Conservation (phyloP, 208 protist species). For the Zelonia costaricensis region DNA sequence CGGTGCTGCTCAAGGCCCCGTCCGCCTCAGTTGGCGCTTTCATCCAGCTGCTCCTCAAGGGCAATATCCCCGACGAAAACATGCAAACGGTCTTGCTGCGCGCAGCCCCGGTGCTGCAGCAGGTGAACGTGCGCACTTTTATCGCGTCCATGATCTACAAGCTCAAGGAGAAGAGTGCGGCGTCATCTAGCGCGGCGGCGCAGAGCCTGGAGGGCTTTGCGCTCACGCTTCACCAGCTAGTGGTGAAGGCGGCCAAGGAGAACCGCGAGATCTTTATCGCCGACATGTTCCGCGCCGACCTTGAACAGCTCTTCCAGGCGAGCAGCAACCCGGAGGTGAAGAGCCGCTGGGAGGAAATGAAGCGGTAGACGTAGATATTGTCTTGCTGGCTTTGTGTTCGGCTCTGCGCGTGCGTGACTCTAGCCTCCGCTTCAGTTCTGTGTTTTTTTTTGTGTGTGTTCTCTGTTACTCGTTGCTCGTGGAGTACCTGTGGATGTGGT, state of each 20-base stretch:
- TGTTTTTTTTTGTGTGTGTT: conserved; percentile 3
- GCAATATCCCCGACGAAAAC: conserved; percentile 36
- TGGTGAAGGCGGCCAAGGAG: conserved; percentile 59
- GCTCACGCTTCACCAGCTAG: conserved; percentile 55
- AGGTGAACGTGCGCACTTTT: conserved; percentile 58
- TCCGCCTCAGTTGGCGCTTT: conserved; percentile 27
- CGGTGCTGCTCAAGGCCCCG: conserved; percentile 49
- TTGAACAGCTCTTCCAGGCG: conserved; percentile 50
- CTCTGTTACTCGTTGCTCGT: too few relatives aligned
- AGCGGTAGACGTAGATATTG: conserved; percentile 40
- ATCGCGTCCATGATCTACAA: conserved; percentile 37
- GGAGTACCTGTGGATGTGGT: too few relatives aligned
- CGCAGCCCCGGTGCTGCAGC: conserved; percentile 44
- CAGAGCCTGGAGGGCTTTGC: conserved; percentile 54
- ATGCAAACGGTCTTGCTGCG: conserved; percentile 56
- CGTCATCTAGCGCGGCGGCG: conserved; percentile 19
- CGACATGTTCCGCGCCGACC: conserved; percentile 39
- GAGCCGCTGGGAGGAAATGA: conserved; percentile 67
- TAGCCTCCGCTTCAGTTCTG: too few relatives aligned
- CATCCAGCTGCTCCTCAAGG: conserved; percentile 54
- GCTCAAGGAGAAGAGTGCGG: conserved; percentile 53
- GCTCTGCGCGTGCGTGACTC: too few relatives aligned
- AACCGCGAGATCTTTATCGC: conserved; percentile 74
- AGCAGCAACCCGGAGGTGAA: conserved; percentile 47
- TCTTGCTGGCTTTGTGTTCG: too few relatives aligned